Base-by-base conservation (phyloP, 1,284 basidiomycete species). In the Exsudoporus floridanus region DNA sequence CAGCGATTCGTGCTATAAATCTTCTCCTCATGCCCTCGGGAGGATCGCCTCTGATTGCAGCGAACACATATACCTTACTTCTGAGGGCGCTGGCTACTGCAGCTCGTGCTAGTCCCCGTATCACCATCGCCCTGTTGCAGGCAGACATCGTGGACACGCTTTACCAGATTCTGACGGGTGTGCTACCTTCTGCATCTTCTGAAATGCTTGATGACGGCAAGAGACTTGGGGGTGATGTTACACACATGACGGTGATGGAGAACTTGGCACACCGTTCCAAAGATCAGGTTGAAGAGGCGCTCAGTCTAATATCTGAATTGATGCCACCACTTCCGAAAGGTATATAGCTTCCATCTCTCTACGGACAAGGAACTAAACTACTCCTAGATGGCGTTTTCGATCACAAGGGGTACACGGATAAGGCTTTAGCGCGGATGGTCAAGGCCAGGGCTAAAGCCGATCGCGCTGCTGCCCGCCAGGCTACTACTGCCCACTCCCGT, bases 241-340 rank as follows among this genome's bases (percentile, higher is more conserved):
- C 91, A 5, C 95, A 98, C 69, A 95, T 98, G 92, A 90, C 92
- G 7, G 92, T 99, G 33, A 92, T 98, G 83, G 93, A 98, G 73
- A 98, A 96, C 69, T 76, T 99, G 33, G 94, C 94, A 0, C 94
- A 98, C 70, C 82, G 94, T 35, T 92, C 96, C 10, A 98, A 98
- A 74, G 96, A 98, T 60, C 94, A 97, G 69, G 83, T 98, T 7
- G 94, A 97, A 71, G 94, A 98, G 72, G 86, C 91, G 0, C 75
- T 98, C 25, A 88, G 87, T 57, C 79, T 98, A 18, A 78, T 95
- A 23, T 90, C 89, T 34, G 95, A 98, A 67, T 73, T 98, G 16
- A 81, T 98, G 72, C 95, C 95, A 1, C 91, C 95, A 8, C 72
- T 94, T 27, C 92, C 94, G 0, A 92, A 90, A 83, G 92, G 92